phyloP scores from a whole-genome alignment of 352 stramenopile genomes.

The Globisporangium carolinianum region DNA sequence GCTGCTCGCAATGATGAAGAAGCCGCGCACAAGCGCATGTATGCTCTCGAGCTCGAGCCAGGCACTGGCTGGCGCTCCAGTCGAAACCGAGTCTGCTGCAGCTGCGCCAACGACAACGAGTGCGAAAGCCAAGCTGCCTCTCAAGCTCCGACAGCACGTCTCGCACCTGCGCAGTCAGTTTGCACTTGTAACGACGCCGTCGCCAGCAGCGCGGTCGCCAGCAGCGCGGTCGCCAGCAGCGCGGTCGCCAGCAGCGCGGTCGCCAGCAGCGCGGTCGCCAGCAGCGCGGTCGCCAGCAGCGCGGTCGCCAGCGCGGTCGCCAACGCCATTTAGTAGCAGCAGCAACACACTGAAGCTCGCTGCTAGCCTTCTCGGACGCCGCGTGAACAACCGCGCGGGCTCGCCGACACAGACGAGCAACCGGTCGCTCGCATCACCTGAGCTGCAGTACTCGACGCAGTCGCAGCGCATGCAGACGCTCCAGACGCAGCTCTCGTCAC shows the following conservation, averaged over 20 bases:
- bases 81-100: background rate
- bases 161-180: constrained; percentile 42
- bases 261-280: constrained; percentile 9
- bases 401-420: constrained; percentile 1
- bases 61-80: background rate
- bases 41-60: background rate
- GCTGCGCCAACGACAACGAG: background rate
- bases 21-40: constrained; percentile 5
- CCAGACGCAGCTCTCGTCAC: constrained; percentile 16
- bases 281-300: constrained; percentile 8
- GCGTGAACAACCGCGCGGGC: background rate
- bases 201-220: constrained; percentile 1
- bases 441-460: constrained; percentile 26
- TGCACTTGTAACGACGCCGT: constrained; percentile 12
- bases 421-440: background rate
- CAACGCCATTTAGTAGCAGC: too few species aligned
- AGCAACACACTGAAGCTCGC: background rate
- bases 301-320: too few species aligned
- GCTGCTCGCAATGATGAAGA: constrained; percentile 24
- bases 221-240: too few species aligned
- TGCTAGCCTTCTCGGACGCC: background rate
- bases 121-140: constrained; percentile 27
- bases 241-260: too few species aligned
- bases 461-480: constrained; percentile 28
- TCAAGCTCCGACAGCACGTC: constrained; percentile 50